phyloP scores from a whole-genome alignment of 306 rosid species.

The Dalbergia cultrata region DNA sequence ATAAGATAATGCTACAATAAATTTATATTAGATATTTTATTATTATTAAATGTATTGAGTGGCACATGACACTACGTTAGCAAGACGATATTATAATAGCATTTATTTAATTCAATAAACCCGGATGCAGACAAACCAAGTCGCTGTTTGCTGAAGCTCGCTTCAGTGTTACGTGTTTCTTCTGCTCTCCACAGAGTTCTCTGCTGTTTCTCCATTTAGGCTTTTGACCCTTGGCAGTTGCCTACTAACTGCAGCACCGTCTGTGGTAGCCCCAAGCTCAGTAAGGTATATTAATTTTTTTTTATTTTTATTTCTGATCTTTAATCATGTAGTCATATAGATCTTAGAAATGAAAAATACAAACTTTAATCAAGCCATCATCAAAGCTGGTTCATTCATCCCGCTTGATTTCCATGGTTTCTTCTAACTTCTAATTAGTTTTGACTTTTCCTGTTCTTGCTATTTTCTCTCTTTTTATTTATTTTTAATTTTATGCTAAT shows the following conservation, averaged over 20 bases:
- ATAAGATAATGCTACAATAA: too few species aligned
- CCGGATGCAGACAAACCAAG: neutral
- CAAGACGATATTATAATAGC: too few species aligned
- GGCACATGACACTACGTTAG: too few species aligned
- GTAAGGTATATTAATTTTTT: constrained; percentile 31
- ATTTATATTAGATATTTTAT: too few species aligned
- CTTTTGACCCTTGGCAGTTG: neutral
- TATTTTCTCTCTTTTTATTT: neutral
- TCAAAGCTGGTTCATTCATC: neutral
- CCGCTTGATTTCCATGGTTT: neutral
- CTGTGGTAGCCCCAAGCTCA: neutral
- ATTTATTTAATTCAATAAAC: too few species aligned
- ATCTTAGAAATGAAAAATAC: too few species aligned
- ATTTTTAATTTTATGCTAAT: neutral
- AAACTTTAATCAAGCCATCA: neutral
- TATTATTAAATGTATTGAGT: too few species aligned
- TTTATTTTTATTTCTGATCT: neutral
- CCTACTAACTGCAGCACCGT: neutral
- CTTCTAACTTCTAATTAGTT: neutral
- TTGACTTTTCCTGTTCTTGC: neutral
- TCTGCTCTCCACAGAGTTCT: neutral
- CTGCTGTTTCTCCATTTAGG: neutral
- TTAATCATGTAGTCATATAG: neutral
- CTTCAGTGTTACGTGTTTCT: too few species aligned
- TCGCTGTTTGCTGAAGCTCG: neutral